Percentiles rank a stretch among this genome's conserved stretches.
Conservation (phyloP, 768 basidiomycete genomes). For the Termitomyces bulborhizus region DNA sequence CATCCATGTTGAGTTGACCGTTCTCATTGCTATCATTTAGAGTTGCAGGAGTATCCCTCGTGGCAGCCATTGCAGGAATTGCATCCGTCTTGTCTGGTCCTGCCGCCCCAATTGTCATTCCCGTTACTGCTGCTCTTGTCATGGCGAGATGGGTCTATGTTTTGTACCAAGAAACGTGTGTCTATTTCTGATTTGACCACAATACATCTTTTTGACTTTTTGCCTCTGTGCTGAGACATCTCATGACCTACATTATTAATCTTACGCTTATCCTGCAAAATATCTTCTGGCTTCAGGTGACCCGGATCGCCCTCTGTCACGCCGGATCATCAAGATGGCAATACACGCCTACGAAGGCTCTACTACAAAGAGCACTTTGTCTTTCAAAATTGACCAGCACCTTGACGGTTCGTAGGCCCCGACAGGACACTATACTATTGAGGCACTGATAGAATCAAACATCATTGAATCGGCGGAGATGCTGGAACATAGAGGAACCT, state of each 20-base stretch:
- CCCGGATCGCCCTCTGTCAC: conserved; percentile 3
- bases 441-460: neutral
- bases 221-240: conserved; percentile 1
- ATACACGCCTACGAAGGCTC: conserved; percentile 6
- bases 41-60: conserved; percentile 2
- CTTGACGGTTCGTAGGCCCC: conserved; percentile 5
- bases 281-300: conserved; percentile 14
- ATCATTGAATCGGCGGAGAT: neutral
- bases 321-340: conserved; percentile 10
- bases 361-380: conserved; percentile 5
- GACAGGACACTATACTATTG: conserved; percentile 8
- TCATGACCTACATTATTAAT: conserved; percentile 17
- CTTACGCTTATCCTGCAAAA: conserved; percentile 15
- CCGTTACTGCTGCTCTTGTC: conserved; percentile 13
- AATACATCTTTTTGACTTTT: neutral
- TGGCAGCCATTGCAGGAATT: conserved; percentile 11
- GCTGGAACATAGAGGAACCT: neutral
- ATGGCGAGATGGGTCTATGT: conserved; percentile 16
- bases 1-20: too few species aligned
- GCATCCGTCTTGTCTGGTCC: conserved; percentile 8
- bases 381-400: conserved; percentile 9
- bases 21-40: neutral
- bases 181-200: neutral
- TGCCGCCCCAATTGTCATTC: conserved; percentile 15
- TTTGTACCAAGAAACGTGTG: conserved; percentile 17